Percentiles rank a stretch among this genome's conserved stretches.
Conservation (phyloP, 352 stramenopile species). For the Phytopythium kandeliae region DNA sequence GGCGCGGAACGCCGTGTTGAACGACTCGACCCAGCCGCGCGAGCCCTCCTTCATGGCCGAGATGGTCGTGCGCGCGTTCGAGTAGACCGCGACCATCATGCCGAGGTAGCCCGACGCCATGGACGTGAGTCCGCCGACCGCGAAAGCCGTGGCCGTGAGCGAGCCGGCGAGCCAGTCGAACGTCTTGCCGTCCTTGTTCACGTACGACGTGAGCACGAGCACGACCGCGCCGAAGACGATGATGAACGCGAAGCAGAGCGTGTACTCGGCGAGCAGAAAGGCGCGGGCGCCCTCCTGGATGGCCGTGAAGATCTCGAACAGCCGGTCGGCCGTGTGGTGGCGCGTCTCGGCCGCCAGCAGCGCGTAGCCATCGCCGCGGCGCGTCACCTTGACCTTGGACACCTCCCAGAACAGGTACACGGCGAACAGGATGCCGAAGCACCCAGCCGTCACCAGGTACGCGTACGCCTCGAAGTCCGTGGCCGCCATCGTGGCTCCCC, state of each 20-base stretch:
- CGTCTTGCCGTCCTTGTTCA: constrained; percentile 76
- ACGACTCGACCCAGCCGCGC: constrained; percentile 92
- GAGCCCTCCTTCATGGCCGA: constrained; percentile 93
- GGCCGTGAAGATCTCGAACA: constrained; percentile 92
- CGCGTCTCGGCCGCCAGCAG: constrained; percentile 68
- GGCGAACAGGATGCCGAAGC: constrained; percentile 82
- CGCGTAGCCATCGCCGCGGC: constrained; percentile 76
- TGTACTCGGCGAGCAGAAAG: constrained; percentile 98
- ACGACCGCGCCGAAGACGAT: constrained; percentile 83
- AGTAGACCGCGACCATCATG: constrained; percentile 99
- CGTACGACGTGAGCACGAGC: constrained; percentile 90
- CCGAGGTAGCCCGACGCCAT: constrained; percentile 98
- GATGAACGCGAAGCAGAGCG: constrained; percentile 96
- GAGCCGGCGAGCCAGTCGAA: constrained; percentile 90
- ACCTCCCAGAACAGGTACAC: constrained; percentile 86
- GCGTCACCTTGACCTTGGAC: constrained; percentile 85
- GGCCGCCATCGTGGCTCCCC: constrained; percentile 35
- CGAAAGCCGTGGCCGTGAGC: constrained; percentile 95
- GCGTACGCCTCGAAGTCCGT: constrained; percentile 50
- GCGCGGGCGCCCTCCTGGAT: constrained; percentile 98
- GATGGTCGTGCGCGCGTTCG: constrained; percentile 98
- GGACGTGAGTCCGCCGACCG: constrained; percentile 97
- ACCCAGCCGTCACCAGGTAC: constrained; percentile 47
- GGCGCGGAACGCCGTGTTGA: constrained; percentile 98
- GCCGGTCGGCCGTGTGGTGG: constrained; percentile 77